phyloP scores from a whole-genome alignment of 164 flowering plant genomes.

The Litsea cubeba region DNA sequence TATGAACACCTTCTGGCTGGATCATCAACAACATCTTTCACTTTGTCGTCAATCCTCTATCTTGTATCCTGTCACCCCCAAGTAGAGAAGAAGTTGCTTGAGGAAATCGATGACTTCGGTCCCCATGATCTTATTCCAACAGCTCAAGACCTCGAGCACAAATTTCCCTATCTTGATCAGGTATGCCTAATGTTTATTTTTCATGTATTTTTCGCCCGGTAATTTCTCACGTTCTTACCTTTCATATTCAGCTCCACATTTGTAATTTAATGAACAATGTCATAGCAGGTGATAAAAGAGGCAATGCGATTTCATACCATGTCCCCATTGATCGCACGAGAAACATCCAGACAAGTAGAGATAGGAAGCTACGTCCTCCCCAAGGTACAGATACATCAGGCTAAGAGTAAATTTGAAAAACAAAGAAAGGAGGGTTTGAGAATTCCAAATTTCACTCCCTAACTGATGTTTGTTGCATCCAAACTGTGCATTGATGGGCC shows the following conservation, averaged over 20 bases:
- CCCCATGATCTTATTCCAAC: slow-evolving; percentile 50
- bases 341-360: slow-evolving; percentile 67
- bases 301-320: slow-evolving; percentile 80
- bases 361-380: slow-evolving; percentile 87
- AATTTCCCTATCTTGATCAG: slow-evolving; percentile 88
- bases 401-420: background rate
- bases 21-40: slow-evolving; percentile 82
- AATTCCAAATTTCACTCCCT: background rate
- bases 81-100: slow-evolving; percentile 69
- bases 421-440: background rate
- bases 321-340: slow-evolving; percentile 90
- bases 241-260: no score
- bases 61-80: slow-evolving; percentile 73
- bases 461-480: background rate
- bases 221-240: no score
- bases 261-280: no score
- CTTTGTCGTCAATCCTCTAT: slow-evolving; percentile 66
- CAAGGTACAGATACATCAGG: slow-evolving; percentile 52
- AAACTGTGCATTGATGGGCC: no score
- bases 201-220: no score
- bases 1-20: slow-evolving; percentile 95
- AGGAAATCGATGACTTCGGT: slow-evolving; percentile 74
- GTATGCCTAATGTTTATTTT: slow-evolving; percentile 16
- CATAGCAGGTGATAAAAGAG: slow-evolving; percentile 78
- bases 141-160: slow-evolving; percentile 67